Evolutionary conservation across 176 grass and related monocot species (phyloP).

Genomic region (Phyllostachys edulis): DNA sequence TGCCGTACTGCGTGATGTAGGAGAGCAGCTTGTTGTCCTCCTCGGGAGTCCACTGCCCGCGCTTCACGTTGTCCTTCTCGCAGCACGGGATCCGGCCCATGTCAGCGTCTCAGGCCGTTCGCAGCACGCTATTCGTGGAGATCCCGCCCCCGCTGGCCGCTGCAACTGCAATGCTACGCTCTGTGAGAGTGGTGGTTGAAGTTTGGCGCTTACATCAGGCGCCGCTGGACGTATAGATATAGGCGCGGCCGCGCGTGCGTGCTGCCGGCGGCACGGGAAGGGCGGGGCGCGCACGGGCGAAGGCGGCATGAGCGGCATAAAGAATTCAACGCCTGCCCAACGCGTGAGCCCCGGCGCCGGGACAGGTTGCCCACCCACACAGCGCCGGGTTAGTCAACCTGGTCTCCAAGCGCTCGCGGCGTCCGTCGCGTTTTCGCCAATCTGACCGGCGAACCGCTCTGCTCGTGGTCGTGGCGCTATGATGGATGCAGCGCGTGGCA

Average conservation of each 20-base stretch:
- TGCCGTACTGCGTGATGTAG: slow-evolving; percentile 85
- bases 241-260: slow-evolving; percentile 21
- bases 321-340: slow-evolving; percentile 95
- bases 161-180: too few species aligned
- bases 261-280: slow-evolving; percentile 41
- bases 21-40: slow-evolving; percentile 97
- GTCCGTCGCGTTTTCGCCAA: slow-evolving; percentile 10
- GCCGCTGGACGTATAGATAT: slow-evolving; percentile 41
- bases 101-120: background rate
- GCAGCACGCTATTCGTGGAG: background rate
- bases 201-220: background rate
- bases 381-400: slow-evolving; percentile 67
- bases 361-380: slow-evolving; percentile 89
- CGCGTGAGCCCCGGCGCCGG: slow-evolving; percentile 58
- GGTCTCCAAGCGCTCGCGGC: background rate
- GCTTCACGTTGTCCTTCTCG: slow-evolving; percentile 95
- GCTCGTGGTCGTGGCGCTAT: background rate
- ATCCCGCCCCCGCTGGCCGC: background rate
- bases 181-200: background rate
- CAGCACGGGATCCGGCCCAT: slow-evolving; percentile 97
- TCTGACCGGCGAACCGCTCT: background rate
- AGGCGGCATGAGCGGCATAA: slow-evolving; percentile 76
- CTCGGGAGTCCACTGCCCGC: slow-evolving; percentile 96
- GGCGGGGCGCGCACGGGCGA: slow-evolving; percentile 42
- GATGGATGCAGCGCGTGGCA: background rate